Evolutionary conservation across 139 green algal genomes (phyloP), one percentile per base, ranked within the genome.

Genomic region (Coelastrella sp.): DNA sequence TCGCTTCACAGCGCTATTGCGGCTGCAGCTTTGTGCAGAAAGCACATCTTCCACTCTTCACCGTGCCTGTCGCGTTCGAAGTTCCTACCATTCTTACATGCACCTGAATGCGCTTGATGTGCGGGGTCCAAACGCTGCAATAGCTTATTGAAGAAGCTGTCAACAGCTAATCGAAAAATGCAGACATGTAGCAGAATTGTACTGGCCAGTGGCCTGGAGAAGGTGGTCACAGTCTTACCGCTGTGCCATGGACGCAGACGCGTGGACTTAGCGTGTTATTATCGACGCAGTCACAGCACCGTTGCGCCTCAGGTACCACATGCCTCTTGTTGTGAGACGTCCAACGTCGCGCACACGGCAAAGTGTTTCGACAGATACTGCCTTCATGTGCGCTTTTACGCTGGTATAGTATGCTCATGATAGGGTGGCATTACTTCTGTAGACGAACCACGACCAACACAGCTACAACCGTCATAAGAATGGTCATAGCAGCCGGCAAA

Each of bases 201-300:
- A 76, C 68, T 76, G 17, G 68, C 5, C 17, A 76, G 19, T 49
- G 68, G 68, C 15, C 68, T 27, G 68, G 15, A 76, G 8, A 76
- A 76, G 19, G 15, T 76, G 17, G 68, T 76, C 19, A 76, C 68
- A 24, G n/a, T 10, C 19, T 25, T 27, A 10, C 68, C 19, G n/a
- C 68, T 76, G 68, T 25, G 17, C 19, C 15, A 8, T 76, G 68
- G 74, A 8, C 74, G 74, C 24, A 80, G 74, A 17, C 24, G 25
- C 9, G 74, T 65, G 17, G 14, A 84, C 14, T 17, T 66, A 35
- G 78, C 27, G 14, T 84, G 78, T 66, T 87, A 87, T 56, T 87
- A 87, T 22, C 65, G 63, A 63, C 82, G 82, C 58, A 68, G 82
- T 9, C 82, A 56, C 17, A 78, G 49, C 82, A 87, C 63, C 24